Conservation (phyloP, 805 yeast species). For the Millerozyma miso region DNA sequence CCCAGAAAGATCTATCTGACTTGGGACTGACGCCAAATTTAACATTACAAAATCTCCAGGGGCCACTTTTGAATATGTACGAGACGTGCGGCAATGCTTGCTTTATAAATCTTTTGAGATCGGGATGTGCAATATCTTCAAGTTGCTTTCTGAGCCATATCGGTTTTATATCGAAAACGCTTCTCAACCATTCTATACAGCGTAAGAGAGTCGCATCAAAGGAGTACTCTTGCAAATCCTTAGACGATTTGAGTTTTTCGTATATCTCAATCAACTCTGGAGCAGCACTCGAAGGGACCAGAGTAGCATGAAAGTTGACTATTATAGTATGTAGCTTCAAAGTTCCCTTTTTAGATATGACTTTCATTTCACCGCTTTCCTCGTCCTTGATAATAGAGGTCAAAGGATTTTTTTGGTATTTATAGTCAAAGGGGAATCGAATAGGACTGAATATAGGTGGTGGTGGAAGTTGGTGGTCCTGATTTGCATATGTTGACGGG, state of each 20-base stretch:
- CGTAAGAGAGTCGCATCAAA: slow-evolving; percentile 31
- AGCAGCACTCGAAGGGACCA: slow-evolving; percentile 48
- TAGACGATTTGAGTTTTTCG: slow-evolving; percentile 29
- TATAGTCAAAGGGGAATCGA: slow-evolving; percentile 72
- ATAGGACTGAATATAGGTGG: slow-evolving; percentile 80
- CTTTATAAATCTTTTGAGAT: slow-evolving; percentile 46
- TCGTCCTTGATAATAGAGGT: slow-evolving; percentile 45
- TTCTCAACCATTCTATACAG: slow-evolving; percentile 40
- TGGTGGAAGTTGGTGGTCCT: slow-evolving; percentile 66
- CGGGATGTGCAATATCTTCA: slow-evolving; percentile 48
- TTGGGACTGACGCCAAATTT: slow-evolving; percentile 77
- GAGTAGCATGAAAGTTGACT: slow-evolving; percentile 42
- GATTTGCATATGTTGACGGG: slow-evolving; percentile 21
- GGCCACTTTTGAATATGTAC: slow-evolving; percentile 81
- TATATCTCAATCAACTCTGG: slow-evolving; percentile 37
- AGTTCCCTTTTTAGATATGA: slow-evolving; percentile 42
- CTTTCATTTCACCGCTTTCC: slow-evolving; percentile 55
- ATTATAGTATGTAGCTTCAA: slow-evolving; percentile 52
- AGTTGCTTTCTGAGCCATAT: slow-evolving; percentile 82
- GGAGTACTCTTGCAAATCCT: slow-evolving; percentile 23
- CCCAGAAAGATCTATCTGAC: slow-evolving; percentile 47
- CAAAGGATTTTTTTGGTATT: slow-evolving; percentile 68
- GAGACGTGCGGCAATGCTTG: slow-evolving; percentile 83
- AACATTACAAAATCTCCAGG: slow-evolving; percentile 88
- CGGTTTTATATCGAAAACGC: slow-evolving; percentile 66